Percentiles rank a stretch among this genome's conserved stretches.
phyloP scores from a whole-genome alignment of 176 grass and related monocot species.

The Avena insularis region DNA sequence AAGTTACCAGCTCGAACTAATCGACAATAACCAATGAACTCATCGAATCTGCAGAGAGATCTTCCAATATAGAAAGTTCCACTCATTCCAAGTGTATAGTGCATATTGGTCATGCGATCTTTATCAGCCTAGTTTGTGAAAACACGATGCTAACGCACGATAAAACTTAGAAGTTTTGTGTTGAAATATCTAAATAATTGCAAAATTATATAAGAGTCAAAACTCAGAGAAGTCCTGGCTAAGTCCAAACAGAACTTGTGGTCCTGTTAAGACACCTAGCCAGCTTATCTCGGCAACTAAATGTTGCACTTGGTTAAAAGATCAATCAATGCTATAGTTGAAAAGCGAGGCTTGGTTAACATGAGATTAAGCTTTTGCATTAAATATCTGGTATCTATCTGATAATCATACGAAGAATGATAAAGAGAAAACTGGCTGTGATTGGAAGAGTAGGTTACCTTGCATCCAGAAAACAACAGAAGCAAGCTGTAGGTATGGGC shows the following conservation, averaged over 20 bases:
- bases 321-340: background rate
- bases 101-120: constrained; percentile 23
- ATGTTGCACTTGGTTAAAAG: constrained; percentile 3
- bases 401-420: constrained; percentile 26
- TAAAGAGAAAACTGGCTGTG: constrained; percentile 30
- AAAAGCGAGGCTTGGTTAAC: constrained; percentile 9
- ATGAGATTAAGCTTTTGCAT: constrained; percentile 12
- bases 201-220: background rate
- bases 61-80: constrained; percentile 13
- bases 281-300: constrained; percentile 18
- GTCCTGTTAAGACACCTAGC: background rate
- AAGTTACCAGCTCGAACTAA: background rate
- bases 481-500: constrained; percentile 93
- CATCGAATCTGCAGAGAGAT: constrained; percentile 13
- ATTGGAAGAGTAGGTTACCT: constrained; percentile 58
- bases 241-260: constrained; percentile 20
- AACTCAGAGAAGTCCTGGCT: background rate
- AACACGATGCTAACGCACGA: background rate
- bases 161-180: background rate
- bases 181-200: constrained; percentile 10
- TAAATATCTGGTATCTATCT: constrained; percentile 25
- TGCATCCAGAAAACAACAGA: constrained; percentile 84
- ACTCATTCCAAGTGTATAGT: constrained; percentile 1
- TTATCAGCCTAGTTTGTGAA: constrained; percentile 33
- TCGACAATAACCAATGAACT: background rate